Base-by-base conservation (phyloP, 1,139 yeast species). In the Candida sp. region DNA sequence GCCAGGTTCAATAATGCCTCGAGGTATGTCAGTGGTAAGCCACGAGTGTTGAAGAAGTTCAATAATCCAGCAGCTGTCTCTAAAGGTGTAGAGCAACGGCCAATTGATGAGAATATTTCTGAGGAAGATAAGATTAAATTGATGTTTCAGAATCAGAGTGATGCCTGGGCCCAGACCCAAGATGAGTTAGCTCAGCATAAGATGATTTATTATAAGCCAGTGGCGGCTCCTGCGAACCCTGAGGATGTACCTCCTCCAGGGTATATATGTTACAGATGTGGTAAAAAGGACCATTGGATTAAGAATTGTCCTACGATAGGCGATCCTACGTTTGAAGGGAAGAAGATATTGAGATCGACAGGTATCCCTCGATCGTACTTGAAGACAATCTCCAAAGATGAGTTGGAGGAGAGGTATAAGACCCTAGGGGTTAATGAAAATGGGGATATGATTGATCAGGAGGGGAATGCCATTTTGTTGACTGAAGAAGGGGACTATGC, bases 401-500 rank as follows among this genome's bases (percentile, higher is more conserved):
- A 72, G 5, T 63, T 70, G n/a, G 71, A 68, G 40, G 70, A 78
- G 37, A 87, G 83, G 40, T 81, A 84, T 39, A 81, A 77, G 39
- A 81, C 79, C 45, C 61, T 71, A 22, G 60, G 66, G 8, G 64
- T 73, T 5, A 73, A 70, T 46, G 79, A 73, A 15, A 68, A 71
- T 45, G 78, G 78, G 4, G 78, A 73, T 43, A 62, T 73, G 54
- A 69, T 73, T 7, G 87, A 85, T 61, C 79, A 78, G 9, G 82
- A 77, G 44, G 88, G 88, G 35, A 85, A 87, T 48, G 66, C 73
- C 9, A 87, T 87, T 48, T 82, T 93, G 86, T 82, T 93, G 50
- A 89, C 93, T 29, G 98, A 91, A 44, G 95, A 89, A 38, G 99
- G 99, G 40, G 90, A 91, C 57, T 93, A 87, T 61, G 99, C 95